phyloP scores from a whole-genome alignment of 2,329 filamentous ascomycete species.

The Venturia effusa region DNA sequence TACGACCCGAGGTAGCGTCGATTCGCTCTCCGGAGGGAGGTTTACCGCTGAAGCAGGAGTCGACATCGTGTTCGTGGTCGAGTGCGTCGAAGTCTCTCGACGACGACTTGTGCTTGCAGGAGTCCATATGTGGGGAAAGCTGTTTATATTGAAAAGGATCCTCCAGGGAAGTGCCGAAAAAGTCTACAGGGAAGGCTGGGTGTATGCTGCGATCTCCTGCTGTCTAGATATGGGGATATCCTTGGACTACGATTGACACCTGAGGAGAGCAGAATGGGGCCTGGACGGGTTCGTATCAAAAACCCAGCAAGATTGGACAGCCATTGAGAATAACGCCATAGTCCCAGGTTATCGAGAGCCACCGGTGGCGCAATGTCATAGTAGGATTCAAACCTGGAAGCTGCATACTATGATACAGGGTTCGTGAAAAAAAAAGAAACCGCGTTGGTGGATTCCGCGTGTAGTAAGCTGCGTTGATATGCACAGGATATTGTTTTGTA shows the following conservation, averaged over 20 bases:
- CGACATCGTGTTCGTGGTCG: not conserved
- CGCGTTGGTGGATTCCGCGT: not conserved
- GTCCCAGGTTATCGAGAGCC: not conserved
- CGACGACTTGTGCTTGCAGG: not conserved
- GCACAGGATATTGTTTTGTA: not conserved
- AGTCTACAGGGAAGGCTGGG: not conserved
- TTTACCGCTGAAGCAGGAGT: not conserved
- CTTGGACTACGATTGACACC: not conserved
- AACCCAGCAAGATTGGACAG: not conserved
- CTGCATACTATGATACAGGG: not conserved
- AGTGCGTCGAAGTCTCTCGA: not conserved
- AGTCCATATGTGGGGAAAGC: not conserved
- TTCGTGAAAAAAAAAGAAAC: not conserved
- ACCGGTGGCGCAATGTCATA: not conserved
- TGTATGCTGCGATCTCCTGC: not conserved
- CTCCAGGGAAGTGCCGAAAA: not conserved
- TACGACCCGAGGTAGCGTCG: not conserved
- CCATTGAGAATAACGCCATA: not conserved
- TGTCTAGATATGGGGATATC: not conserved
- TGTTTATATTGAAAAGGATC: not conserved
- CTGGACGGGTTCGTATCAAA: not conserved
- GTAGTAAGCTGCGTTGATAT: not conserved
- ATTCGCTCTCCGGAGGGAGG: not conserved
- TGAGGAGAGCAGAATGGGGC: too few relatives aligned
- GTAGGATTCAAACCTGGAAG: not conserved